Evolutionary conservation across 2,329 filamentous ascomycete species (phyloP).

Genomic region (Epichloe festucae): DNA sequence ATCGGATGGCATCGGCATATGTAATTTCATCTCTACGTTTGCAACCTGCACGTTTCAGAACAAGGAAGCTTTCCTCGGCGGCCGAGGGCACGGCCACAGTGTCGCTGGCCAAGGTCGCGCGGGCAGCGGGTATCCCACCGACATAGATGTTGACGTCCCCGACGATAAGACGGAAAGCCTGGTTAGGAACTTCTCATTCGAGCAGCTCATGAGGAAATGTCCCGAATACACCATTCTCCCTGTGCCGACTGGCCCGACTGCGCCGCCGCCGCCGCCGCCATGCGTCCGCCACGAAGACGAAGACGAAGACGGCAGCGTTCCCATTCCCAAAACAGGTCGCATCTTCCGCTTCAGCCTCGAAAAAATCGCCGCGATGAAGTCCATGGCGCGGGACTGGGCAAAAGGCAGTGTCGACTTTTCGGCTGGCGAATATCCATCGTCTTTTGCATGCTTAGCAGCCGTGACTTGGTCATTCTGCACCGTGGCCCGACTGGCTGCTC

Average conservation of each 20-base stretch:
- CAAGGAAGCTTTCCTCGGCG: background rate
- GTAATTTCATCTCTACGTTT: conserved; percentile 26
- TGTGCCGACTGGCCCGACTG: conserved; percentile 22
- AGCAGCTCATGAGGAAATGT: conserved; percentile 17
- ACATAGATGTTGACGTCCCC: conserved; percentile 6
- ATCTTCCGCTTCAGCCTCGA: conserved; percentile 27
- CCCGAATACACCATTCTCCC: conserved; percentile 25
- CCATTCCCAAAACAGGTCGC: conserved; percentile 21
- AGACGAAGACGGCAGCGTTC: background rate
- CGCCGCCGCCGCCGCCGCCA: background rate
- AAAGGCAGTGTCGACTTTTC: background rate
- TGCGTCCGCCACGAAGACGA: conserved; percentile 11
- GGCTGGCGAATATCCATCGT: conserved; percentile 12
- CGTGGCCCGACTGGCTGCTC: conserved; percentile 15
- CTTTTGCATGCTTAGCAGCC: conserved; percentile 26
- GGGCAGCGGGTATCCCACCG: background rate
- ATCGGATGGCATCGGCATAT: conserved; percentile 27
- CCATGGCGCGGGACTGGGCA: conserved; percentile 8
- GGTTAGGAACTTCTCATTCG: conserved; percentile 11
- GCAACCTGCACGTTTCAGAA: conserved; percentile 15
- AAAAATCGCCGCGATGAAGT: conserved; percentile 20
- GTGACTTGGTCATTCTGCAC: conserved; percentile 28
- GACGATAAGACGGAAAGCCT: conserved; percentile 12
- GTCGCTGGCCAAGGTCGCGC: background rate
- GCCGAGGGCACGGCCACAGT: background rate